Percentiles rank a stretch among this genome's conserved stretches.
phyloP scores from a whole-genome alignment of 805 yeast genomes.

The Lipomyces starkeyi region DNA sequence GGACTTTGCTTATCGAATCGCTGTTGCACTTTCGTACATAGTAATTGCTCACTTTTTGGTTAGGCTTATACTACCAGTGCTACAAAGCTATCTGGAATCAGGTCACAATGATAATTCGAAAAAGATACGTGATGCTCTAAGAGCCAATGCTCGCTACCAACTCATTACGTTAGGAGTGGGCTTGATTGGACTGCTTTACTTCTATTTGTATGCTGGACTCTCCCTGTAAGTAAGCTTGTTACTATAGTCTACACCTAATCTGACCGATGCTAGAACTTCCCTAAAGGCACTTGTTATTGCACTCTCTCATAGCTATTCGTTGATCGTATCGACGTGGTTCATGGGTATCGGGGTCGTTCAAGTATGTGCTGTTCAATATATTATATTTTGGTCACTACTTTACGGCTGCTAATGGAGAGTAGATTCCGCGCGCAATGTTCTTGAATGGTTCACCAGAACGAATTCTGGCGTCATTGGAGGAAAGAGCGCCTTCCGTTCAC shows the following conservation, averaged over 20 bases:
- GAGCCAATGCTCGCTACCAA: conserved; percentile 65
- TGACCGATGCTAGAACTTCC: conserved; percentile 46
- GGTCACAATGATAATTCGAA: conserved; percentile 62
- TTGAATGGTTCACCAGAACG: conserved; percentile 47
- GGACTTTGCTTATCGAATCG: background rate
- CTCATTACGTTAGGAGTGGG: conserved; percentile 60
- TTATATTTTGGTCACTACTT: background rate
- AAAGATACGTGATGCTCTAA: conserved; percentile 62
- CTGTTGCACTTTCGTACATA: background rate
- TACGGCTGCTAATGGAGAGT: background rate
- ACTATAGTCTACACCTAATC: background rate
- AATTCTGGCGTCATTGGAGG: conserved; percentile 52
- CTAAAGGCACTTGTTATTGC: conserved; percentile 75
- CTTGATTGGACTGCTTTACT: conserved; percentile 61
- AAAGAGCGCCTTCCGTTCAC: conserved; percentile 60
- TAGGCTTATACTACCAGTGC: conserved; percentile 62
- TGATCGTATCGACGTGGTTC: conserved; percentile 77
- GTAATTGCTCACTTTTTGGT: background rate
- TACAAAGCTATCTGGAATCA: conserved; percentile 74
- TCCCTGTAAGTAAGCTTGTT: conserved; percentile 44
- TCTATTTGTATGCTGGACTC: conserved; percentile 61
- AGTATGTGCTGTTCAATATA: conserved; percentile 28
- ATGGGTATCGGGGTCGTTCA: conserved; percentile 81
- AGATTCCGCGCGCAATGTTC: conserved; percentile 60
- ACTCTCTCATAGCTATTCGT: conserved; percentile 74